Percentiles rank a stretch among this genome's conserved stretches.
Conservation (phyloP, 164 flowering plant species). For the Hamamelis virginiana region DNA sequence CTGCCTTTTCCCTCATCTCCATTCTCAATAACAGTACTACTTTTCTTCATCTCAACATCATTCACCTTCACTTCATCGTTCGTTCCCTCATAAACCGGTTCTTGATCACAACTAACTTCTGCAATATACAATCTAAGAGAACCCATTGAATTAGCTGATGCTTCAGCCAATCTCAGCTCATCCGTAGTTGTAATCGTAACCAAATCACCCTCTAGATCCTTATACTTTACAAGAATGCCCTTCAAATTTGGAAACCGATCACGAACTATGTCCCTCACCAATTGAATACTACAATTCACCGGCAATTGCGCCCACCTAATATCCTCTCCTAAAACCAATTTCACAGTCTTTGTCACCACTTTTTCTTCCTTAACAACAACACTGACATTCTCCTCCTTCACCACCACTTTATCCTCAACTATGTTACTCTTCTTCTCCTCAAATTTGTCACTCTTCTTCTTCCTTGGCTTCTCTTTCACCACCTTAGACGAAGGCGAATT, state of each 20-base stretch:
- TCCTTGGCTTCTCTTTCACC: conserved; percentile 26
- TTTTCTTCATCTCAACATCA: conserved; percentile 12
- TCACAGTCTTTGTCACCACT: conserved; percentile 37
- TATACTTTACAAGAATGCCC: conserved; percentile 49
- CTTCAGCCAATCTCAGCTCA: conserved; percentile 44
- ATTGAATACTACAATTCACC: conserved; percentile 27
- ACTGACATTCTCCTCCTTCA: conserved; percentile 17
- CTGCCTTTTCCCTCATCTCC: conserved; percentile 21
- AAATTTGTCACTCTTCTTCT: conserved; percentile 28
- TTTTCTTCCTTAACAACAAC: conserved; percentile 23
- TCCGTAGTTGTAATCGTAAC: conserved; percentile 47
- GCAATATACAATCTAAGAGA: conserved; percentile 38
- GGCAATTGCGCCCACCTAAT: conserved; percentile 55
- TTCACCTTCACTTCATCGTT: conserved; percentile 19
- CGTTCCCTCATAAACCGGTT: conserved; percentile 38
- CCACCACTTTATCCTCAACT: conserved; percentile 1
- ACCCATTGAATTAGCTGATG: conserved; percentile 19
- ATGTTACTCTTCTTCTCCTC: background rate
- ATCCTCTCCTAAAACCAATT: conserved; percentile 48
- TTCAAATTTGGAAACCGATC: conserved; percentile 46
- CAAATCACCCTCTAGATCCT: conserved; percentile 52
- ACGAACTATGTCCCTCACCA: conserved; percentile 38
- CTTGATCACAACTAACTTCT: conserved; percentile 41
- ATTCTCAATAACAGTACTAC: conserved; percentile 29
- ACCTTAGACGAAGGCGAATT: conserved; percentile 16